Base-by-base conservation (phyloP, 805 yeast genomes). In the Monosporozyma servazzii region DNA sequence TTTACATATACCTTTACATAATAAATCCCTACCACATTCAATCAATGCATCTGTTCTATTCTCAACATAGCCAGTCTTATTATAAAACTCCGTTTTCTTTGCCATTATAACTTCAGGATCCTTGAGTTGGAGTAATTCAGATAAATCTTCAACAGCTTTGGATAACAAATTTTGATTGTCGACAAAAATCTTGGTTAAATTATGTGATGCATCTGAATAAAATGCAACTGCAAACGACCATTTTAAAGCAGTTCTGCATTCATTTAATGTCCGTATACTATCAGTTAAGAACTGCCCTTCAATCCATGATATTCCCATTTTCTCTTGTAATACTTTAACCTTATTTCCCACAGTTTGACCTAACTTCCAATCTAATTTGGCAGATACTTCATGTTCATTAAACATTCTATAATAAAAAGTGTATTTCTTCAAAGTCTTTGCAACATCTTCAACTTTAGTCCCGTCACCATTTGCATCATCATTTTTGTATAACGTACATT, bases 151-250 rank as follows among this genome's bases (percentile, higher is more conserved):
- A 11, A 85, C 88, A 0, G 86, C 79, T 53, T 74, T 69, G 51
- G 79, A 79, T 36, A 88, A 69, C 48, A 76, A 78, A 49, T 74
- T 79, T 65, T 87, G 95, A 60, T 81, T 81, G 52, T 77, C 79
- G 60, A 88, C 95, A 58, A 88, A 79, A 6, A 87, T 76, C 37
- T 75, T 73, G 9, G 83, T 77, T 51, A 76, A 76, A 52, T 81
- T 75, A 48, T 77, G 75, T 5, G 71, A 69, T 30, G 70, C 65
- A 40, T 73, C 75, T 33, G 88, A 71, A 63, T 82, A 87, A 61
- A 71, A 91, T 11, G 88, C 82, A 58, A 88, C 78, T 2, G 88
- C 89, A 68, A 87, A 90, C 0, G 96, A 81, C 97, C 98, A 93
- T 71, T 88, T 86, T 49, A 93, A 72, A 1, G 88, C 79, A 43